These are phyloP conservation scores for Puccinia sorghi DNA, from an alignment of 1,284 basidiomycete genomes.

Conservation along the genomic window DNA sequence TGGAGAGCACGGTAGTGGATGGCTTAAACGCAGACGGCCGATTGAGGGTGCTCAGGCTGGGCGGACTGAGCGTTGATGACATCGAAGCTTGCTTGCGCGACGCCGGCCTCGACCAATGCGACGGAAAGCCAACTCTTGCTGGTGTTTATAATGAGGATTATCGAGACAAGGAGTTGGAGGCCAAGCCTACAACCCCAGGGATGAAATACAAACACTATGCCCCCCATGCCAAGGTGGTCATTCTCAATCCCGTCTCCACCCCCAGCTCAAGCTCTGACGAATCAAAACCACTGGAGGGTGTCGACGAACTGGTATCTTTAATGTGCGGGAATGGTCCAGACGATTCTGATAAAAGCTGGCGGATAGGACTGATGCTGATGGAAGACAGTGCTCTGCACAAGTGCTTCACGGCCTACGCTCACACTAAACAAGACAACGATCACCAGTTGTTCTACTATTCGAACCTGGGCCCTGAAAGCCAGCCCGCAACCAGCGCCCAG, in stretches of 20 bases:
- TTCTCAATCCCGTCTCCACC: slow-evolving; percentile 19
- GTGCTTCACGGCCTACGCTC: slow-evolving; percentile 3
- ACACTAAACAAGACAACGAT: not conserved
- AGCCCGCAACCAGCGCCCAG: slow-evolving; percentile 41
- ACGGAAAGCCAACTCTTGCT: slow-evolving; percentile 1
- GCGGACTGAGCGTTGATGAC: slow-evolving; percentile 88
- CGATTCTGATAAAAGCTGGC: not conserved
- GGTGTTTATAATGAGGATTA: slow-evolving; percentile 18
- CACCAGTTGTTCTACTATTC: slow-evolving; percentile 15
- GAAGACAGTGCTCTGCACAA: slow-evolving; percentile 28
- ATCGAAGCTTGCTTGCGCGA: slow-evolving; percentile 67
- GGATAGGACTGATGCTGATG: slow-evolving; percentile 40
- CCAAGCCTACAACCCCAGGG: slow-evolving; percentile 87
- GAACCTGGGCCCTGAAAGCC: slow-evolving; percentile 17
- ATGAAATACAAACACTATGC: slow-evolving; percentile 99
- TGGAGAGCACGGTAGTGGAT: slow-evolving; percentile 96
- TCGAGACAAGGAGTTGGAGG: slow-evolving; percentile 63
- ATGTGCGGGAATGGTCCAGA: not conserved
- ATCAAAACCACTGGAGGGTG: not conserved
- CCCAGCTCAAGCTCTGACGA: not conserved
- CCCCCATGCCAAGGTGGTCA: slow-evolving; percentile 60
- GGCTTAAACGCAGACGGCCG: slow-evolving; percentile 67
- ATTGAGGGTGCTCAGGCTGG: slow-evolving; percentile 82
- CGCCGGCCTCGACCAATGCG: slow-evolving; percentile 37
- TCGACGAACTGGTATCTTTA: slow-evolving; percentile 4